Evolutionary conservation across 2,329 filamentous ascomycete genomes (phyloP).

Genomic region (Fusarium sp.): DNA sequence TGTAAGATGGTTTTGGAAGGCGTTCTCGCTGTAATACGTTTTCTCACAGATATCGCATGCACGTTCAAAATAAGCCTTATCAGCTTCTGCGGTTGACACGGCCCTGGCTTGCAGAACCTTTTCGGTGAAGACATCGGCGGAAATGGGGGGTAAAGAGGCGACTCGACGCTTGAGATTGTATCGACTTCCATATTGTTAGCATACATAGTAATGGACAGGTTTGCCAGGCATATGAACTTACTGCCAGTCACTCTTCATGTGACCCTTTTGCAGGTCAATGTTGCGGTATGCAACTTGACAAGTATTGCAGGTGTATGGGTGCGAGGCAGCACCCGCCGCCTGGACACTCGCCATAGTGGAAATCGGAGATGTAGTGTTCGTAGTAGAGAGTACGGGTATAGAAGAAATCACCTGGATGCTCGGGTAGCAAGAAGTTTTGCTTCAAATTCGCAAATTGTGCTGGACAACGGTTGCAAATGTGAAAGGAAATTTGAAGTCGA

Average conservation of each 20-base stretch:
- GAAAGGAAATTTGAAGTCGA: constrained; percentile 45
- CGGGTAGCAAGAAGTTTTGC: not conserved
- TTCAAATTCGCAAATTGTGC: constrained; percentile 1
- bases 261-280: constrained; percentile 90
- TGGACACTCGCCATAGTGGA: constrained; percentile 61
- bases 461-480: constrained; percentile 16
- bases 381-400: not conserved
- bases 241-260: constrained; percentile 99
- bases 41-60: constrained; percentile 86
- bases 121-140: constrained; percentile 93
- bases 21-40: constrained; percentile 96
- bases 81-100: constrained; percentile 83
- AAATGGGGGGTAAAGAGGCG: constrained; percentile 88
- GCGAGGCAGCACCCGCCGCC: constrained; percentile 62
- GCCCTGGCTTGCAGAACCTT: constrained; percentile 95
- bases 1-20: constrained; percentile 90
- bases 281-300: constrained; percentile 97
- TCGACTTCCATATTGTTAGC: constrained; percentile 66
- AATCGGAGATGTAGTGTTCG: not conserved
- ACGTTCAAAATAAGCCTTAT: constrained; percentile 90
- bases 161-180: constrained; percentile 98
- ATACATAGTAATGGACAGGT: not conserved
- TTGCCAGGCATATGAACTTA: constrained; percentile 63
- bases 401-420: not conserved
- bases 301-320: constrained; percentile 98